Base-by-base conservation (phyloP, 805 yeast genomes). In the Maudiozyma pseudohumilis region DNA sequence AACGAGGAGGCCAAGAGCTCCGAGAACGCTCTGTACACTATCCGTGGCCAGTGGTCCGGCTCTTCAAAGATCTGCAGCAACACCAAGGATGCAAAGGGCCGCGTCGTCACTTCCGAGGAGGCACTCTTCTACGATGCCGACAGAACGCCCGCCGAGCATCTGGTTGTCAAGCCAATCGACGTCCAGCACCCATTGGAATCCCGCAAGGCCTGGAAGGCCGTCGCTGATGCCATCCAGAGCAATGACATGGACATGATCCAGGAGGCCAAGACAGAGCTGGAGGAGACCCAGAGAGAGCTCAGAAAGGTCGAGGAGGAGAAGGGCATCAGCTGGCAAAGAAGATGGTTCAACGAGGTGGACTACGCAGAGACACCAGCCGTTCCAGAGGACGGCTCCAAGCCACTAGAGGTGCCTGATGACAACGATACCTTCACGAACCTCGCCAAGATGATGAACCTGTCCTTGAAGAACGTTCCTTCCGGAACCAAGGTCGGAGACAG, bases 41-140 rank as follows among this genome's bases (percentile, higher is more conserved):
- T 92, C 43, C 52, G 68, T 34, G 98, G 98, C 36, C 96, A 87
- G 66, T 92, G 97, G 98, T 79, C 92, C 11, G 92, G 81, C 23
- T 65, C 66, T 47, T 80, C 89, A n/a, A 70, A 66, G 51, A 77
- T 85, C 46, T 65, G 63, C 44, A 72, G 74, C 55, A 89, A 87
- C 18, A 31, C 38, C 20, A 24, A 21, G 3, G 38, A 39, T 23
- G 41, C 40, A 22, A 40, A 38, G 21, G n/a, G n/a, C n/a, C 32
- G 37, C 12, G 23, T 21, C 12, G 27, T 32, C 13, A 31, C 35
- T 8, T 36, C 38, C 10, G 45, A 41, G 15, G 50, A 44, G 28
- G 36, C 39, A 8, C 49, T 75, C 23, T 83, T 83, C 53, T 80
- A 80, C 53, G 85, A 81, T 57, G 85, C 88, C 3, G 56, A 59